These are phyloP conservation scores for Micractinium conductrix DNA, from an alignment of 139 green algal species.

Conservation along the genomic window DNA sequence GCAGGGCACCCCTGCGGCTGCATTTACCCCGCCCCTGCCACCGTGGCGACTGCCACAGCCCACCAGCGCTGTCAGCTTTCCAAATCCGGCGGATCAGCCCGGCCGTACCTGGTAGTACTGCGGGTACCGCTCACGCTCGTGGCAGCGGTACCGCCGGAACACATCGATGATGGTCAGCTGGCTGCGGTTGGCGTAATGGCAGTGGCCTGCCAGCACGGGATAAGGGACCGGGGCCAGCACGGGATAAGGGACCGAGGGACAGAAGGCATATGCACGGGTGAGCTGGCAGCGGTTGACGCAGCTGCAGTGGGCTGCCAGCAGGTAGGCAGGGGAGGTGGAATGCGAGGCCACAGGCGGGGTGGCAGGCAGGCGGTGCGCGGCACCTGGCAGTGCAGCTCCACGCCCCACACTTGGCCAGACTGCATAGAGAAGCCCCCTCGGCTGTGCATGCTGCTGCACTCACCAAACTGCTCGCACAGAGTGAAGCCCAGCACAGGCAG, in stretches of 20 bases:
- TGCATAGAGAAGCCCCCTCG: no score
- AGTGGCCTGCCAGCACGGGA: not conserved
- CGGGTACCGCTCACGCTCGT: not conserved
- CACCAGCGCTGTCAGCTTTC: no score
- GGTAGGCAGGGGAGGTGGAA: not conserved
- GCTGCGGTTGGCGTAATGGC: not conserved
- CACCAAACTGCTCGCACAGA: slow-evolving; percentile 2
- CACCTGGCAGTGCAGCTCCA: not conserved
- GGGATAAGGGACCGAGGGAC: no score
- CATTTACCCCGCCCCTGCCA: no score
- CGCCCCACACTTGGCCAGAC: not conserved
- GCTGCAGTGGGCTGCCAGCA: not conserved
- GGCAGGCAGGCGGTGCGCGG: not conserved
- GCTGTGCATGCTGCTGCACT: not conserved
- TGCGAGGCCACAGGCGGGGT: no score
- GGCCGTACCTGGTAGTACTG: not conserved
- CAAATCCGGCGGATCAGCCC: no score
- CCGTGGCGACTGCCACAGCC: no score
- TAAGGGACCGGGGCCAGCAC: not conserved
- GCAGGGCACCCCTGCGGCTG: no score
- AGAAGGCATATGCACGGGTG: not conserved
- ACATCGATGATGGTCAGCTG: not conserved
- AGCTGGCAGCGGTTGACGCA: not conserved
- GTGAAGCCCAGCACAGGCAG: not conserved
- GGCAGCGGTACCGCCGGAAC: not conserved